Evolutionary conservation across 1,284 basidiomycete genomes (phyloP), one percentile per base, ranked within the genome.

Genomic region (Taiwanofungus camphoratus): DNA sequence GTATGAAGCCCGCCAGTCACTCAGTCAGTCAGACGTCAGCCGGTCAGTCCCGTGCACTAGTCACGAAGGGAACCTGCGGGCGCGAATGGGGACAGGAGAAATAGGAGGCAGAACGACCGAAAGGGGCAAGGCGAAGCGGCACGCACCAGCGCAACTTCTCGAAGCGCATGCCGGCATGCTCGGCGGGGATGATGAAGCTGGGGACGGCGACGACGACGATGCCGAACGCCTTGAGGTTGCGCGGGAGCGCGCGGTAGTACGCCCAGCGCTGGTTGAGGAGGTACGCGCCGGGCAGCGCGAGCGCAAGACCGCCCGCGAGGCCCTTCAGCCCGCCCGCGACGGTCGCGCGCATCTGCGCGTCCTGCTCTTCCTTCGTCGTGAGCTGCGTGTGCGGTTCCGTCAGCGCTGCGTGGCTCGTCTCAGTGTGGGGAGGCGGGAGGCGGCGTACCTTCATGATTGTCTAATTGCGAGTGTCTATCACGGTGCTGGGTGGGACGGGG

Each of bases 161-260:
- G 59, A 79, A 92, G 34, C 80, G 74, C 40, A 87, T 71, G 36
- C 83, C 82, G 8, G 82, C 82, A 34, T 82, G 80, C 63, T 96
- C 92, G 12, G 87, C 90, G 44, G 76, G 73, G 51, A 93, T 83
- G 33, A 82, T 76, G 41, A 88, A 72, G 23, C 76, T 62, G 0
- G 89, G 90, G 6, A 88, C 77, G 42, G 79, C 70, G 49, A 87
- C 54, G 44, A 85, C 69, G 46, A 86, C 71, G 27, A 79, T 72
- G 30, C 85, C 83, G 30, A 93, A 74, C 0, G 82, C 68, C 62
- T 92, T 94, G 50, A 92, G 69, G 1, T 85, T 81, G 1, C 76
- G 66, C 0, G 89, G 89, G 3, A 93, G 70, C 1, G 66, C 56
- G 45, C 83, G 79, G 64, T 88, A 93, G 42, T 77, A 71, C 0